phyloP scores from a whole-genome alignment of 257 asterid genomes.

The Plantago elongata region DNA sequence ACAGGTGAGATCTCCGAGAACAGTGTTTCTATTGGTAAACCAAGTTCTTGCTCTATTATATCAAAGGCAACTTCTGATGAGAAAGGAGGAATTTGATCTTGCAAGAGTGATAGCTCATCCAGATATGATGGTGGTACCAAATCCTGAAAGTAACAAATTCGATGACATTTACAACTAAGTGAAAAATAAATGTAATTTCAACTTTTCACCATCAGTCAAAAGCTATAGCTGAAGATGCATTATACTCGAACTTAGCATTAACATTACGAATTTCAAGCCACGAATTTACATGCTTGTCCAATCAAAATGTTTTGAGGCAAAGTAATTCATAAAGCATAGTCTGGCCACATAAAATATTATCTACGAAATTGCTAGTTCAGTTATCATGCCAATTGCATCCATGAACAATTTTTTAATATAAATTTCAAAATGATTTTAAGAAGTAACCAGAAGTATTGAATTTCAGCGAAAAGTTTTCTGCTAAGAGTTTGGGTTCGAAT shows the following conservation, averaged over 20 bases:
- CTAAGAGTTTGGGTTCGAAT: neutral
- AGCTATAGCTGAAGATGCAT: slow-evolving; percentile 1
- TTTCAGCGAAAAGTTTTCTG: neutral
- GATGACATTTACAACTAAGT: slow-evolving; percentile 13
- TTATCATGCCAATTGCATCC: too few species aligned
- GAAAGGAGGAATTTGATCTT: slow-evolving; percentile 92
- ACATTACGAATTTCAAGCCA: slow-evolving; percentile 10
- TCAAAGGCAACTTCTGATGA: slow-evolving; percentile 79
- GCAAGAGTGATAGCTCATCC: slow-evolving; percentile 87
- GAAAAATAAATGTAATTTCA: slow-evolving; percentile 7
- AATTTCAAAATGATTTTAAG: too few species aligned
- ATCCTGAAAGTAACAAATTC: slow-evolving; percentile 44
- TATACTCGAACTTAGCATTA: slow-evolving; percentile 10
- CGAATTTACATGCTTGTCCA: slow-evolving; percentile 1
- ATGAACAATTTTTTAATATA: too few species aligned
- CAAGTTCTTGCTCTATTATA: slow-evolving; percentile 81
- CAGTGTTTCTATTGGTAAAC: slow-evolving; percentile 66
- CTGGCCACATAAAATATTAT: too few species aligned
- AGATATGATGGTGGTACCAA: slow-evolving; percentile 88
- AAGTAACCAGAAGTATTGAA: neutral
- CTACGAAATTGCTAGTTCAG: too few species aligned
- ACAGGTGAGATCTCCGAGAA: slow-evolving; percentile 92
- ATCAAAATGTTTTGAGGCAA: too few species aligned
- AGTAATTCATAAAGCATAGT: too few species aligned
- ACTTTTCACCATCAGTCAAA: slow-evolving; percentile 15